Percentiles rank a stretch among this genome's conserved stretches.
These are phyloP conservation scores for Withania somnifera DNA, from an alignment of 305 asterid genomes.

Conservation along the genomic window DNA sequence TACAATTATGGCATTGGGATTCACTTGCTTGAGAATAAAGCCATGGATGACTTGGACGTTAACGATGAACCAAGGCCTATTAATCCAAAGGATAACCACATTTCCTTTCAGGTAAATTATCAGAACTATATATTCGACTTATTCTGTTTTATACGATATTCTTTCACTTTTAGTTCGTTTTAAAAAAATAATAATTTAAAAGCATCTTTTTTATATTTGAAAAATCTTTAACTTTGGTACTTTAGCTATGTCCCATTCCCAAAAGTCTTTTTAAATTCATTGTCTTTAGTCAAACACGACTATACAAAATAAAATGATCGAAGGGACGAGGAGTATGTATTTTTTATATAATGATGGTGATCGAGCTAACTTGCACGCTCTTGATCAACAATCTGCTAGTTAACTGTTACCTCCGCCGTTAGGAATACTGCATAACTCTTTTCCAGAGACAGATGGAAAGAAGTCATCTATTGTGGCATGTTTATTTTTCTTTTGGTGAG, in stretches of 20 bases:
- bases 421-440: too few relatives aligned
- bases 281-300: neutral
- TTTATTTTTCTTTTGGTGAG: too few relatives aligned
- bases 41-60: neutral
- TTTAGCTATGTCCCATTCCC: too few relatives aligned
- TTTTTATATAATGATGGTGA: neutral
- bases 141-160: too few relatives aligned
- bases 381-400: neutral
- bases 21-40: slow-evolving; percentile 23
- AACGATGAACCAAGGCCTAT: slow-evolving; percentile 7
- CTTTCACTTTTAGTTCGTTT: too few relatives aligned
- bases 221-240: too few relatives aligned
- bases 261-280: neutral
- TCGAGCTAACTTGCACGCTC: neutral
- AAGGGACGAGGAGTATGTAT: neutral
- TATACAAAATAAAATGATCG: neutral
- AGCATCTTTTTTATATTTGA: too few relatives aligned
- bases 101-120: slow-evolving; percentile 20
- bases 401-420: neutral
- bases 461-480: too few relatives aligned
- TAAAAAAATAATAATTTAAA: too few relatives aligned
- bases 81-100: slow-evolving; percentile 28
- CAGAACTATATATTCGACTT: too few relatives aligned
- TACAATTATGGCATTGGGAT: slow-evolving; percentile 28
- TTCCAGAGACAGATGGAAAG: too few relatives aligned